These are phyloP conservation scores for Cadophora gregata DNA, from an alignment of 2,329 filamentous ascomycete species.

Conservation along the genomic window DNA sequence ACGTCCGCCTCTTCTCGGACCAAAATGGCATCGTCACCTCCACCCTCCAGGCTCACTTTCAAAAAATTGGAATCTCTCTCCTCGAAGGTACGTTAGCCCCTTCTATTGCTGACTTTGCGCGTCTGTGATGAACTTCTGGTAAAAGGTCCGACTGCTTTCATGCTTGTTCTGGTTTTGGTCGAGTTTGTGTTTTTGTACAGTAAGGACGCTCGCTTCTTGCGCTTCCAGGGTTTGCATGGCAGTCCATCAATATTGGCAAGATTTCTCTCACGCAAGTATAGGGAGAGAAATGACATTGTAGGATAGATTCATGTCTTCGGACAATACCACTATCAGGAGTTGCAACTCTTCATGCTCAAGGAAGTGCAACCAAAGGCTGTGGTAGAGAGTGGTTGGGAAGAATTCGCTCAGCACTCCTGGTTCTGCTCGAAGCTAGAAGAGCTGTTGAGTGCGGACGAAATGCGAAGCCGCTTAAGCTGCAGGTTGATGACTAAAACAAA, in stretches of 20 bases:
- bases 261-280: constrained; percentile 39
- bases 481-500: constrained; percentile 55
- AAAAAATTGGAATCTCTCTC: constrained; percentile 15
- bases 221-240: constrained; percentile 29
- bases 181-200: constrained; percentile 28
- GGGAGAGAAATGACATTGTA: constrained; percentile 39
- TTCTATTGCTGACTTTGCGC: neutral
- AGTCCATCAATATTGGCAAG: constrained; percentile 42
- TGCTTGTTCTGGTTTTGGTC: constrained; percentile 53
- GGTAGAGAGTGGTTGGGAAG: constrained; percentile 51
- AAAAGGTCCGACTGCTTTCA: constrained; percentile 67
- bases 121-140: constrained; percentile 63
- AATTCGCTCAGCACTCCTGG: neutral
- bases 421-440: constrained; percentile 29
- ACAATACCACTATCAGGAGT: constrained; percentile 59
- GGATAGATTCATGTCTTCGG: constrained; percentile 41
- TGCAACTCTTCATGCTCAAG: constrained; percentile 52
- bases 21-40: constrained; percentile 15
- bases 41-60: constrained; percentile 9
- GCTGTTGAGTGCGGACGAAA: constrained; percentile 25
- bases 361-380: constrained; percentile 64
- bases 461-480: constrained; percentile 44
- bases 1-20: neutral
- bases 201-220: constrained; percentile 38
- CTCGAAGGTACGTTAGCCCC: constrained; percentile 21